These are phyloP conservation scores for Lepidium campestre DNA, from an alignment of 441 rosid genomes.

Conservation along the genomic window DNA sequence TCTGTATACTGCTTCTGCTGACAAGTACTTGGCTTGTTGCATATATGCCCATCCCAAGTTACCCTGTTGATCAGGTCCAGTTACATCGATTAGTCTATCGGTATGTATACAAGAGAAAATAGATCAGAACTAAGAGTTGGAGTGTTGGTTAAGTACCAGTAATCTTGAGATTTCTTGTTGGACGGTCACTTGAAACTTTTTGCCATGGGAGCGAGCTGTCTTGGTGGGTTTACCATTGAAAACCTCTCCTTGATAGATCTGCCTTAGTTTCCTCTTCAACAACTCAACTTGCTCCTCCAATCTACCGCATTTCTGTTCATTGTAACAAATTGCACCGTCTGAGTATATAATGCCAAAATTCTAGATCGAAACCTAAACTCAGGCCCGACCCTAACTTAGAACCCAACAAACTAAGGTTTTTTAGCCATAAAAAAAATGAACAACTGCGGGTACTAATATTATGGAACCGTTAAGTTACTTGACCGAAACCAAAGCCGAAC, in stretches of 20 bases:
- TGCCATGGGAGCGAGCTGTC: slow-evolving; percentile 91
- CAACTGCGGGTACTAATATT: too few relatives aligned
- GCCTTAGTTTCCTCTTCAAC: slow-evolving; percentile 63
- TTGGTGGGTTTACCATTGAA: slow-evolving; percentile 82
- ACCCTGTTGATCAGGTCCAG: slow-evolving; percentile 41
- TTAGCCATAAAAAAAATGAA: too few relatives aligned
- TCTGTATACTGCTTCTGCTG: slow-evolving; percentile 73
- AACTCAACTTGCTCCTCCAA: slow-evolving; percentile 71
- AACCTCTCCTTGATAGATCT: slow-evolving; percentile 71
- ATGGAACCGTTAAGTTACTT: too few relatives aligned
- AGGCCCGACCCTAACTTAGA: too few relatives aligned
- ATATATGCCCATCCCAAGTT: slow-evolving; percentile 96
- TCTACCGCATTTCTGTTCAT: slow-evolving; percentile 71
- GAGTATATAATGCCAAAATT: not conserved
- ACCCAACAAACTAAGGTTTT: too few relatives aligned
- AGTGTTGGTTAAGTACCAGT: slow-evolving; percentile 35
- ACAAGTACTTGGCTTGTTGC: slow-evolving; percentile 71
- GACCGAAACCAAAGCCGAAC: too few relatives aligned
- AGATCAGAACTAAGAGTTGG: not conserved
- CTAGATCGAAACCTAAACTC: not conserved
- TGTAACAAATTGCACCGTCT: not conserved
- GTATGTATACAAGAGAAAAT: not conserved
- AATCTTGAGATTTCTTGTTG: slow-evolving; percentile 80
- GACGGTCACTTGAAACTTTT: slow-evolving; percentile 85
- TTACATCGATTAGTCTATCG: not conserved